Base-by-base conservation (phyloP, 352 stramenopile species). In the Pythium periplocum region DNA sequence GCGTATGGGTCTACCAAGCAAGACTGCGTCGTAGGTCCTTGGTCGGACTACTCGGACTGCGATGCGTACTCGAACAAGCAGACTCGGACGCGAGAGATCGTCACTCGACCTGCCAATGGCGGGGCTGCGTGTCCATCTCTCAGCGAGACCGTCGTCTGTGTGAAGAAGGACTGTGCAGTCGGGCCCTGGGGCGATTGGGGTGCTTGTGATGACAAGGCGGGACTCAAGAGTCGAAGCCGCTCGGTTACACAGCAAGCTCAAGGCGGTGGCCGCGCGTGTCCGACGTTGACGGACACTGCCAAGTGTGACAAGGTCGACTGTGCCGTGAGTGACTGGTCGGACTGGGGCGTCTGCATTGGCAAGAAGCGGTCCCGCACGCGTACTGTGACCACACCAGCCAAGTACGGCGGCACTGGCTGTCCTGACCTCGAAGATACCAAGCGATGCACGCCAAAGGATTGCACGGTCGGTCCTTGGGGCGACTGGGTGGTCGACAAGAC, bases 291-390 rank as follows among this genome's bases (percentile, higher is more conserved):
- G 6, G 69, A 78, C 34, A 55, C 53, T 4, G 49, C 43, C 9
- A 0, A 51, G 8, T 85, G 78, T 39, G 68, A 78, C 48, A 64
- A 67, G 3, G 61, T 86, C 10, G 56, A 69, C 51, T 72, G 64
- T 56, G 55, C 61, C 9, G 45, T 72, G 8, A 61, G 55, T 17
- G 39, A 42, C 26, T 72, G 64, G 59, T 38, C 50, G 4, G 33
- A 7, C 0, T 80, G 44, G 45, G 17, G 35, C 11, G 11, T 37
- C 10, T 66, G 52, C 26, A 49, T 53, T n/a, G 60, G 78, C 62
- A 39, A 12, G 26, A 11, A 26, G 37, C 51, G 55, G 12, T 54
- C 47, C 34, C 59, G 53, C 11, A 53, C 53, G 33, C 52, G 59
- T 4, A 35, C 47, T 8, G 39, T 66, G 8, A 40, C 46, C 11